These are phyloP conservation scores for Nepenthes alata DNA, from an alignment of 179 eudicot species.

Conservation along the genomic window DNA sequence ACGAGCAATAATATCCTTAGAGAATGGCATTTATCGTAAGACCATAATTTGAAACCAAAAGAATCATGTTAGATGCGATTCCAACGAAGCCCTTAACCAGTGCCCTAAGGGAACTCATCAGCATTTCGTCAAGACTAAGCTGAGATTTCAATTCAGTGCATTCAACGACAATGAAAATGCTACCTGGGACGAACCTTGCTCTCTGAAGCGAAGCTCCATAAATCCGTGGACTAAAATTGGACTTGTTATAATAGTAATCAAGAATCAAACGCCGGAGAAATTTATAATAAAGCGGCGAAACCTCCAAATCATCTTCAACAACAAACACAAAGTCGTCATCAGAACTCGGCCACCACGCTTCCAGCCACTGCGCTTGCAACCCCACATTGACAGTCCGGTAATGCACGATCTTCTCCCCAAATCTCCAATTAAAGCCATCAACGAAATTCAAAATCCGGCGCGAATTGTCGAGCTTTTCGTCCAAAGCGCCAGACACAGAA, in stretches of 20 bases:
- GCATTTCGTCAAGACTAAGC: not conserved
- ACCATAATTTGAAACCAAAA: too few species aligned
- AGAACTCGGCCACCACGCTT: conserved; percentile 87
- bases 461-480: conserved; percentile 28
- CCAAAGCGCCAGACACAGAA: conserved; percentile 21
- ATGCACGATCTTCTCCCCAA: conserved; percentile 73
- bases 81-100: too few species aligned
- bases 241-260: conserved; percentile 50
- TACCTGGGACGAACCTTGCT: conserved; percentile 98
- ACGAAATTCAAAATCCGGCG: conserved; percentile 47
- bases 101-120: too few species aligned
- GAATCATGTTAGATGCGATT: too few species aligned
- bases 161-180: conserved; percentile 2
- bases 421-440: conserved; percentile 67
- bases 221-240: conserved; percentile 54
- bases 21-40: too few species aligned
- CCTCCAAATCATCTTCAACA: conserved; percentile 89
- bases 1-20: too few species aligned
- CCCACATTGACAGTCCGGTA: conserved; percentile 76
- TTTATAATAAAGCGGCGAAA: conserved; percentile 63
- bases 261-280: conserved; percentile 52
- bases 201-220: conserved; percentile 90
- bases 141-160: not conserved
- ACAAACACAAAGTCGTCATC: conserved; percentile 90
- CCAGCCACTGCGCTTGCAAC: conserved; percentile 90